Evolutionary conservation across 2,329 filamentous ascomycete genomes (phyloP), one percentile per base, ranked within the genome.

Genomic region (Rachicladosporium sp.): DNA sequence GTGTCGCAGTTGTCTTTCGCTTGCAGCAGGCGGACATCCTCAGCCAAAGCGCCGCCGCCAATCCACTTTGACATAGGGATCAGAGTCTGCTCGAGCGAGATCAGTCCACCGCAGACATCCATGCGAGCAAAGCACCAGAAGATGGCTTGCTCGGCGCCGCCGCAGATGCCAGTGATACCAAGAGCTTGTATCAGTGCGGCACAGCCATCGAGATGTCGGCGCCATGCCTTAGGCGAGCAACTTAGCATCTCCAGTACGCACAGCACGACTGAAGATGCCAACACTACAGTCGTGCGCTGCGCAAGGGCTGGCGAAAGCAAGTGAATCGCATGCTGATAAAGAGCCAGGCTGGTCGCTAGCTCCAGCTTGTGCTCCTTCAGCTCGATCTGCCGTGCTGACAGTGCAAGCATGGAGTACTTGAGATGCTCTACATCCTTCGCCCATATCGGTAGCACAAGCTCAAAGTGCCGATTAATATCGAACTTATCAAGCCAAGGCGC

Each of bases 51-150:
- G 5, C 60, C 57, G 0, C 64, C 61, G 4, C 48, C 46, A 31
- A 67, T 58, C 71, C 71, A 74, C 43, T 65, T 66, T 19, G 63
- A 58, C 2, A 72, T 60, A 2, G 64, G 65, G 2, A 74, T 62
- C 2, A 73, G 63, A 0, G 68, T 67, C 11, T 61, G 65, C 33
- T 70, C 62, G 0, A 65, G 66, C 0, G 69, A 73, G 13, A 77
- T 74, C 10, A 76, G 60, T 2, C 68, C 69, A 29, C 68, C 70
- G 43, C 71, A 74, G 3, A 73, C 49, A 48, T 76, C 72, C 70
- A 75, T 75, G 33, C 72, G 61, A 0, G 68, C 70, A 48, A 73
- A 75, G 46, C 70, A 74, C 71, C 71, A 76, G 45, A 75, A 76
- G 0, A 75, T 59, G 0, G 70, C 71, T 46, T 72, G 69, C 5